phyloP scores from a whole-genome alignment of 2,329 filamentous ascomycete species.

The Colletotrichum zoysiae region DNA sequence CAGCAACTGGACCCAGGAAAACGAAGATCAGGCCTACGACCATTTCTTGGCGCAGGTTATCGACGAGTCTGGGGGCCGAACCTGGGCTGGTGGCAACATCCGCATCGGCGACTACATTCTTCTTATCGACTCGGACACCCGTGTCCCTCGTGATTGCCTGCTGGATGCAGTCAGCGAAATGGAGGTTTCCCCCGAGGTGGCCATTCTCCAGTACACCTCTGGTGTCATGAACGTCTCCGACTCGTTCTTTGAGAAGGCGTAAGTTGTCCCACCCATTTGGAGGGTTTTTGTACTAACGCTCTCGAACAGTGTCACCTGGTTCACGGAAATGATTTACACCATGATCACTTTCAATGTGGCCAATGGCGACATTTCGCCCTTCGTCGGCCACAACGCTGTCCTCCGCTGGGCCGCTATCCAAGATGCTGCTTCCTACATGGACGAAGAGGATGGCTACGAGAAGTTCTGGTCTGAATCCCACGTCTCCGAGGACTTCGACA shows the following conservation, averaged over 20 bases:
- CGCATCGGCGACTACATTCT: conserved; percentile 73
- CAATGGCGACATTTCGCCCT: conserved; percentile 79
- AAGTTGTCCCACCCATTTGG: not conserved
- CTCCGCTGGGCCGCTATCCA: conserved; percentile 70
- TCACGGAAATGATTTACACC: conserved; percentile 83
- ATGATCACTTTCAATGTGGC: conserved; percentile 78
- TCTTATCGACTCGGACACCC: conserved; percentile 76
- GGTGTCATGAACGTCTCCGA: conserved; percentile 82
- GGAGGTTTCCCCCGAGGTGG: conserved; percentile 76
- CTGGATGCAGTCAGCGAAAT: conserved; percentile 79
- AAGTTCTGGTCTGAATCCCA: conserved; percentile 82
- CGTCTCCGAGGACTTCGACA: conserved; percentile 84
- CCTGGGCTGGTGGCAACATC: conserved; percentile 70
- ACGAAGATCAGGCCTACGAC: conserved; percentile 60
- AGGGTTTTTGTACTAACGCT: conserved; percentile 47
- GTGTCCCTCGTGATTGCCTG: conserved; percentile 76
- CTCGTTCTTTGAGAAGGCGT: conserved; percentile 78
- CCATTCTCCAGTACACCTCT: conserved; percentile 78
- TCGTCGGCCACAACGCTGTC: conserved; percentile 84
- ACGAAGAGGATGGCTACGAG: conserved; percentile 69
- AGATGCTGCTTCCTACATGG: conserved; percentile 49
- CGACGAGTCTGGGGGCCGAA: conserved; percentile 62
- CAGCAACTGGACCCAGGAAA: conserved; percentile 53
- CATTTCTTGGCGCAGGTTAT: conserved; percentile 59
- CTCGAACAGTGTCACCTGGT: conserved; percentile 72